Evolutionary conservation across 176 grass and related monocot genomes (phyloP).

Genomic region (Typha latifolia): DNA sequence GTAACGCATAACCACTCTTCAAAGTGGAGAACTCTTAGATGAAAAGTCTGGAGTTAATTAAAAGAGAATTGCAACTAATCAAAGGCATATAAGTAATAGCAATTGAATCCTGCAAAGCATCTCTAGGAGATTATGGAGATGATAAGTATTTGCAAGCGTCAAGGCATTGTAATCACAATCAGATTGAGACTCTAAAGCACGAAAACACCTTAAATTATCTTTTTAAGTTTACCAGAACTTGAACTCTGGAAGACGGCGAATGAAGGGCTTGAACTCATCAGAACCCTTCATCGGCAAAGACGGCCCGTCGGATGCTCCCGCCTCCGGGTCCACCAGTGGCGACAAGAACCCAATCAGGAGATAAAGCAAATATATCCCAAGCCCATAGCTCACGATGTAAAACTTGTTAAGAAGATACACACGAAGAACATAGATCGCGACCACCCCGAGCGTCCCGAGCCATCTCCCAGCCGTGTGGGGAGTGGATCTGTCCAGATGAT

Average conservation of each 20-base stretch:
- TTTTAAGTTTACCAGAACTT: conserved; percentile 67
- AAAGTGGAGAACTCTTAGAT: no score
- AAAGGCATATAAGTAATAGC: no score
- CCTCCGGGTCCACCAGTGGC: conserved; percentile 85
- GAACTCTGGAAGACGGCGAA: conserved; percentile 85
- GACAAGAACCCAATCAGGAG: conserved; percentile 92
- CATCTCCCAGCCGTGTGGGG: conserved; percentile 64
- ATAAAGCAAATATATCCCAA: conserved; percentile 94
- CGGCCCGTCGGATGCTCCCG: conserved; percentile 50
- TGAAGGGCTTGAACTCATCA: conserved; percentile 95
- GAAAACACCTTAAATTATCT: not conserved
- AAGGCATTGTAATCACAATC: no score
- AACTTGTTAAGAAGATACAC: conserved; percentile 54
- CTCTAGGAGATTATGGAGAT: no score
- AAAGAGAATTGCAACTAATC: no score
- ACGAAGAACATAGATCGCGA: conserved; percentile 48
- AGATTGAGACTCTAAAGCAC: not conserved
- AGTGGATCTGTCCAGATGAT: conserved; percentile 83
- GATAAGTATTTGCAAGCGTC: no score
- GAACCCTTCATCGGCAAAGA: conserved; percentile 66
- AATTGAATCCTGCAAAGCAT: no score
- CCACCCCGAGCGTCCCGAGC: conserved; percentile 56
- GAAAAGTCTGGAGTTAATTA: no score
- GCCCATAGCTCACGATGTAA: conserved; percentile 31
- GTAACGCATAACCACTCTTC: no score